Evolutionary conservation across 768 basidiomycete genomes (phyloP), one percentile per base, ranked within the genome.

Genomic region (Lactifluus volemus): DNA sequence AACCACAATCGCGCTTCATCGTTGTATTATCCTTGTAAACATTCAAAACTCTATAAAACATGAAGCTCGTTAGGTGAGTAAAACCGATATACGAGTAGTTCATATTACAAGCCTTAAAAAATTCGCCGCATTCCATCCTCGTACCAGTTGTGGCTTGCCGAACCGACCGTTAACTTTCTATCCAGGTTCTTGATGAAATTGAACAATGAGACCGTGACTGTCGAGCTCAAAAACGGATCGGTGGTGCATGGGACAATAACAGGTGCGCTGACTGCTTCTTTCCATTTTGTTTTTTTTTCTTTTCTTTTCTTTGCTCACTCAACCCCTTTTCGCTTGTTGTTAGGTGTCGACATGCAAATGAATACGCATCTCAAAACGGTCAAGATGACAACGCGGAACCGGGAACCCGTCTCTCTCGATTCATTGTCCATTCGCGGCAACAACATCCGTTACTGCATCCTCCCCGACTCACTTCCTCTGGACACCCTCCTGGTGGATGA

Each of bases 291-390:
- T 44, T 41, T n/a, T 25, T 25, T 2, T 2, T 25, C 25, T 25
- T 25, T 25, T 25, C 25, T 25, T 25, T 25, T 25, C 25, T 25
- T 25, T 25, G 25, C 25, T 25, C 25, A n/a, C 38, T 25, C 41
- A 6, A 2, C 9, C 25, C 3, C 12, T 45, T 7, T 5, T 8
- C 8, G 5, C 3, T 2, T n/a, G 15, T 12, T 38, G 9, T 17
- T 73, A 98, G 96, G 94, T 60, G 97, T 99, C 53, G 96, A 99
- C 75, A 94, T 96, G 82, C 93, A 96, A 70, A 99, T 99, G 96
- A 98, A 98, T 78, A 98, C 96, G 3, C 89, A 98, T 68, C 80
- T 99, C 55, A 99, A 99, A 79, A 92, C 93, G 51, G 91, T 99
- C 66, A 98, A 97, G 76, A 87, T 98, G 79, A 92, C 92, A n/a